phyloP scores from a whole-genome alignment of 73 alveolate species.

The Stentor roeselii region DNA sequence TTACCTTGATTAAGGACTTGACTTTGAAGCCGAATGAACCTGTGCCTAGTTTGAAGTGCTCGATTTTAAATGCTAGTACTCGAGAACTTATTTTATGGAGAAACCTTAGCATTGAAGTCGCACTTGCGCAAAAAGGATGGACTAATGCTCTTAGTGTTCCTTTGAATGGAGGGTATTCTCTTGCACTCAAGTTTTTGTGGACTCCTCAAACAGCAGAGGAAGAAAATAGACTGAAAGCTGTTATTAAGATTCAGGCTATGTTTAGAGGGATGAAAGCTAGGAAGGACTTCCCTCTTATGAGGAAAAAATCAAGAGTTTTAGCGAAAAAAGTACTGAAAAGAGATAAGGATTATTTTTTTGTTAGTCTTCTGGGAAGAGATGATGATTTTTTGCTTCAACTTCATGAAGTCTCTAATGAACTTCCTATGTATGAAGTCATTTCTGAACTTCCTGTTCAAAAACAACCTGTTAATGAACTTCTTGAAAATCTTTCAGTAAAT shows the following conservation, averaged over 20 bases:
- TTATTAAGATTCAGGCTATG: neutral
- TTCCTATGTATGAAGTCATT: slow-evolving; percentile 20
- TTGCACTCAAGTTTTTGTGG: neutral
- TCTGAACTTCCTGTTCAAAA: neutral
- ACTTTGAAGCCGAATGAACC: neutral
- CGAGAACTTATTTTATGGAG: slow-evolving; percentile 2
- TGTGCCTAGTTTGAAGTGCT: neutral
- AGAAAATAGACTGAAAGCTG: slow-evolving; percentile 21
- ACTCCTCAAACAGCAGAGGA: slow-evolving; percentile 3
- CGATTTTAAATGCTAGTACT: neutral
- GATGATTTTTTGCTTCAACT: neutral
- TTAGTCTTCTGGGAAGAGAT: neutral
- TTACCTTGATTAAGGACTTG: neutral
- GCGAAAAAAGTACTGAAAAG: slow-evolving; percentile 14
- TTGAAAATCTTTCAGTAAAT: neutral
- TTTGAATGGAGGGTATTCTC: slow-evolving; percentile 1
- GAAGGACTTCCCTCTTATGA: neutral
- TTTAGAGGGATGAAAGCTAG: slow-evolving; percentile 24
- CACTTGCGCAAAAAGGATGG: neutral
- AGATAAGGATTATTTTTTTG: neutral
- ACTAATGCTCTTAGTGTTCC: neutral
- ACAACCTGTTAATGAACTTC: neutral
- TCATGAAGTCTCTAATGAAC: neutral
- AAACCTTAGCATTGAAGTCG: slow-evolving; percentile 12
- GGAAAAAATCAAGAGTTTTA: neutral